Percentiles rank a stretch among this genome's conserved stretches.
phyloP scores from a whole-genome alignment of 257 asterid species.

The Lavandula angustifolia region DNA sequence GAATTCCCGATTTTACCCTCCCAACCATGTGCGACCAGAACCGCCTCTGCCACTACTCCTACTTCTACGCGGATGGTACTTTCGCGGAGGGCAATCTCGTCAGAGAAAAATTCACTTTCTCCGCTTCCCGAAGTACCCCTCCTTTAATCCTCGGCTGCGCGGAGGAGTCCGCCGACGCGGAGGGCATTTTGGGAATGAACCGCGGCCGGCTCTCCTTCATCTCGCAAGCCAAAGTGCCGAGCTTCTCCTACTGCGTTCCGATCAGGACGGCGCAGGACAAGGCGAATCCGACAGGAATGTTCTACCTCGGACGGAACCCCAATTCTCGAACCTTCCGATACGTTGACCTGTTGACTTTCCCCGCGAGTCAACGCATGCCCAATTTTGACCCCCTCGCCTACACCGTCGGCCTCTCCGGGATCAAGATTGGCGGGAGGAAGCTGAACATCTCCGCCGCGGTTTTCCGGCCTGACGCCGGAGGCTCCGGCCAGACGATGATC shows the following conservation, averaged over 20 bases:
- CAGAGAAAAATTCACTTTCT: conserved; percentile 55
- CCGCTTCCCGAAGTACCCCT: conserved; percentile 60
- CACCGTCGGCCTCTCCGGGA: conserved; percentile 55
- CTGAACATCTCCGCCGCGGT: conserved; percentile 49
- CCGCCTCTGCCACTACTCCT: conserved; percentile 79
- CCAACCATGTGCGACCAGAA: conserved; percentile 81
- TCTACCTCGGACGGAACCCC: conserved; percentile 73
- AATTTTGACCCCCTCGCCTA: conserved; percentile 78
- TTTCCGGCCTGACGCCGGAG: conserved; percentile 67
- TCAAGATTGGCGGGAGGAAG: conserved; percentile 50
- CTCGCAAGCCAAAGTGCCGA: conserved; percentile 67
- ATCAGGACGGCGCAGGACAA: conserved; percentile 25
- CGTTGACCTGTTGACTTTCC: conserved; percentile 48
- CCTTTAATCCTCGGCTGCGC: conserved; percentile 81
- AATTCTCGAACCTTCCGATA: conserved; percentile 53
- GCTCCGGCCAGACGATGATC: conserved; percentile 85
- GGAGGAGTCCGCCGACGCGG: conserved; percentile 51
- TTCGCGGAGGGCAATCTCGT: conserved; percentile 89
- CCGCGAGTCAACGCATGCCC: conserved; percentile 59
- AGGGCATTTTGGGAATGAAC: conserved; percentile 92
- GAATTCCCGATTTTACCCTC: conserved; percentile 77
- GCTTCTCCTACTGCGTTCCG: conserved; percentile 84
- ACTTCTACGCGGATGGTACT: conserved; percentile 88
- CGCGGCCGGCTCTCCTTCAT: conserved; percentile 70
- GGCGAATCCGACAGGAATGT: conserved; percentile 53